Conservation (phyloP, 306 rosid species). For the Cucumis sativus region DNA sequence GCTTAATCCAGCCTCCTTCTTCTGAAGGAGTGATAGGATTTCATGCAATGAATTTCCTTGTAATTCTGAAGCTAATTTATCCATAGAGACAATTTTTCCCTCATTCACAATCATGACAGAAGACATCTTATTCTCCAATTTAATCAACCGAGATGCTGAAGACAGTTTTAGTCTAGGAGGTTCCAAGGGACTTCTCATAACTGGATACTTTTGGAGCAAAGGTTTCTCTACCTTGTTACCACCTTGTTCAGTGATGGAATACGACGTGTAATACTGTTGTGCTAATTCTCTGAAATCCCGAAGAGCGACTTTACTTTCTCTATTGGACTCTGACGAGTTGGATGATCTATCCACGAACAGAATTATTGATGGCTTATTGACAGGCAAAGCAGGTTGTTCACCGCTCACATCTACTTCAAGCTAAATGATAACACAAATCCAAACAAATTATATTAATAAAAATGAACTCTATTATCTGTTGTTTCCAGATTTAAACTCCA, state of each 20-base stretch:
- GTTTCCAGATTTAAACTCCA: neutral
- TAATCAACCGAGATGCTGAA: conserved; percentile 31
- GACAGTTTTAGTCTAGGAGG: conserved; percentile 56
- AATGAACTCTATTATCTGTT: neutral
- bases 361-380: conserved; percentile 60
- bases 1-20: conserved; percentile 50
- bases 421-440: conserved; percentile 23
- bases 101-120: conserved; percentile 46
- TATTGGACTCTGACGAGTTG: conserved; percentile 39
- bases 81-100: conserved; percentile 54
- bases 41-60: conserved; percentile 60
- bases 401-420: conserved; percentile 48
- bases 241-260: conserved; percentile 25
- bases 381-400: conserved; percentile 49
- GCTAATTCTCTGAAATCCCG: conserved; percentile 60
- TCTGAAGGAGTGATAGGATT: conserved; percentile 41
- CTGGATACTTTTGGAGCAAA: conserved; percentile 26
- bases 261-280: conserved; percentile 23
- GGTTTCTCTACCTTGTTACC: conserved; percentile 22
- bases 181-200: conserved; percentile 25
- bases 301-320: conserved; percentile 51
- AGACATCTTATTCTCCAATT: conserved; percentile 49
- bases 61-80: conserved; percentile 43
- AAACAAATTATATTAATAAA: neutral
- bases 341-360: conserved; percentile 87